Conservation (phyloP, 805 yeast genomes). For the Ogataea salicorniae region DNA sequence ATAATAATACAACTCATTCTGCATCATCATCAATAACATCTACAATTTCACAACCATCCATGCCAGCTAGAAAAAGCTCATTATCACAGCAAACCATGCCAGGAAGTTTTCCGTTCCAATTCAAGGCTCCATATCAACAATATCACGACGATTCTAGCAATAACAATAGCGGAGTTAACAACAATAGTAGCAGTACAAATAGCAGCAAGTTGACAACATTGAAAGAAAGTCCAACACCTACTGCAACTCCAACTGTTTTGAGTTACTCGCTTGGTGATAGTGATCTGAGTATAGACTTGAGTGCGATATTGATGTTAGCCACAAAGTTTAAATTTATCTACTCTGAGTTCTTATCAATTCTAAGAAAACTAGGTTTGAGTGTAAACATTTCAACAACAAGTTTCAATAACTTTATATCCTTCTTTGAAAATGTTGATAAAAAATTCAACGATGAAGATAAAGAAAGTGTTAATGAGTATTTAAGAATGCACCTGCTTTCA, state of each 20-base stretch:
- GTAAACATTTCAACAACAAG: constrained; percentile 11
- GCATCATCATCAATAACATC: constrained; percentile 4
- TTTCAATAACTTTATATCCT: constrained; percentile 12
- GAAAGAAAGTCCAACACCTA: constrained; percentile 10
- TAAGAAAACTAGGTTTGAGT: constrained; percentile 13
- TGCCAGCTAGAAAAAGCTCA: constrained; percentile 15
- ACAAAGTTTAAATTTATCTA: constrained; percentile 21
- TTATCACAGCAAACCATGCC: constrained; percentile 7
- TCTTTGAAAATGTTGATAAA: constrained; percentile 18
- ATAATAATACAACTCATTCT: constrained; percentile 2
- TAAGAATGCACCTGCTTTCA: constrained; percentile 13
- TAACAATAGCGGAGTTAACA: background rate
- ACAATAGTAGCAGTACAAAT: background rate
- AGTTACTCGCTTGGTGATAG: background rate
- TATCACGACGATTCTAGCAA: background rate
- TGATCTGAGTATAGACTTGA: constrained; percentile 4
- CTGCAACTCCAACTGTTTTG: background rate
- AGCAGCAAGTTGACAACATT: constrained; percentile 11
- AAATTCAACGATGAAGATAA: constrained; percentile 11
- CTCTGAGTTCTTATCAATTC: constrained; percentile 13
- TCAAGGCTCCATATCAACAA: background rate
- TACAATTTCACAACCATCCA: background rate
- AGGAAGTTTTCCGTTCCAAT: constrained; percentile 4
- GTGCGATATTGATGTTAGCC: constrained; percentile 14
- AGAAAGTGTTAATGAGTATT: constrained; percentile 8